Base-by-base conservation (phyloP, 78 protist species). In the Pelomyxa schiedti region DNA sequence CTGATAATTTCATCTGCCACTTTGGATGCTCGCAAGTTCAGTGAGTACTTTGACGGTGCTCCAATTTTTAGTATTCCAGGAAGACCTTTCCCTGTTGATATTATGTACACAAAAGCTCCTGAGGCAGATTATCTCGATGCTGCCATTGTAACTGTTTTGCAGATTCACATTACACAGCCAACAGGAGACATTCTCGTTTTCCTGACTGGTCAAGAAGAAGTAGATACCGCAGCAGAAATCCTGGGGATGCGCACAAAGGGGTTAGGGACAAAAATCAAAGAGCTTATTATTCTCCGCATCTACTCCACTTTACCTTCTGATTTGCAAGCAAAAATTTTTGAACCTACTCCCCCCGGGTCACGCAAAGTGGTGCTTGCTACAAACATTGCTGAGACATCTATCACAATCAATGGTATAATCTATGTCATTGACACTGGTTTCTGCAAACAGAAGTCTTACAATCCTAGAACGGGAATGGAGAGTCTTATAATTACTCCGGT, bases 371-470 rank as follows among this genome's bases (percentile, higher is more conserved):
- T 98, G 8, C 66, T 96, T 42, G 98, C 99, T 26, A 97, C 99
- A 29, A 96, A 95, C 89, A 96, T 96, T 73, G 99, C 99, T 35
- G 98, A 97, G 72, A 97, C 99, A 1, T 88, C 97, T 39, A 82
- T 96, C 29, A 96, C 99, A 4, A 92, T 96, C 52, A 96, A 95
- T 78, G 97, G 96, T 37, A 93, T 97, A 41, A 86, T 93, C 42
- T 97, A 89, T 78, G 99, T 97, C 22, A 89, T 97, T 69, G 99
- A 97, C 76, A 80, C 89, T 4, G 99, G 99, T 0, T 94, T 94
- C 63, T 47, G 66, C 69, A 96, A 95, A 79, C 92, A 86, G 76
- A 97, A 90, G 41, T 77, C 66, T 39, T 95, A 76, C 81, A 94
- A 95, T 41, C 94, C 99, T 4, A 76, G 83, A 67, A 78, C 92